These are phyloP conservation scores for Metschnikowia borealis DNA, from an alignment of 805 yeast species.

Conservation along the genomic window DNA sequence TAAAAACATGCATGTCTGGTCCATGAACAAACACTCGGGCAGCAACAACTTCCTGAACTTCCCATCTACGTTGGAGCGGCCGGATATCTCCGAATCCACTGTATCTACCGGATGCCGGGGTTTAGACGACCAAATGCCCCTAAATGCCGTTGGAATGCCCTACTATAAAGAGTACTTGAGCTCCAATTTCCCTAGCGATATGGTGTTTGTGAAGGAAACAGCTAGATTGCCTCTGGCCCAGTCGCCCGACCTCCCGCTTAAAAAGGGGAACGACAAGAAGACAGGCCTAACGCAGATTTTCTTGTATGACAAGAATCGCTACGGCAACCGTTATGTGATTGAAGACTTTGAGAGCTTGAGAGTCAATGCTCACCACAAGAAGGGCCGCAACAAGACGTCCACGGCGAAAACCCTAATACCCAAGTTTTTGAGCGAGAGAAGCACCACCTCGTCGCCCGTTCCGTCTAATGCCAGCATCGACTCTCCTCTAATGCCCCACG, in stretches of 20 bases:
- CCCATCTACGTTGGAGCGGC: conserved; percentile 48
- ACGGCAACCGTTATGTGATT: conserved; percentile 53
- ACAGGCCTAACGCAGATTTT: conserved; percentile 23
- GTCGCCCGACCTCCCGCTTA: conserved; percentile 35
- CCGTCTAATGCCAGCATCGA: conserved; percentile 6
- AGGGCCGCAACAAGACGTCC: conserved; percentile 10
- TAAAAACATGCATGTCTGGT: conserved; percentile 67
- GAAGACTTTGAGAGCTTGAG: conserved; percentile 38
- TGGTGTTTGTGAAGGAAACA: conserved; percentile 52
- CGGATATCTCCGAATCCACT: conserved; percentile 37
- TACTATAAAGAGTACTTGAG: conserved; percentile 72
- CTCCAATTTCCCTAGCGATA: conserved; percentile 74
- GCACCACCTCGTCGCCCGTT: conserved; percentile 15
- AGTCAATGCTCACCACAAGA: conserved; percentile 12
- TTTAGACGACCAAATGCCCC: conserved; percentile 48
- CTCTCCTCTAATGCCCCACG: conserved; percentile 9
- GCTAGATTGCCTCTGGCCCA: conserved; percentile 58
- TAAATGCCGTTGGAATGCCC: conserved; percentile 80
- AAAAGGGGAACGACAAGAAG: not conserved
- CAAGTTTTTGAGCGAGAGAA: conserved; percentile 57
- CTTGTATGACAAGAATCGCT: conserved; percentile 51
- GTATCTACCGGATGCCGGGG: conserved; percentile 23
- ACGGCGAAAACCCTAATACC: conserved; percentile 29
- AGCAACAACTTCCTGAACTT: conserved; percentile 33
- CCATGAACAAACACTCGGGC: conserved; percentile 31